A percentile compares a stretch with the other conserved stretches of the same genome.
Conservation (phyloP, 805 yeast genomes). For the Myxozyma monticola region DNA sequence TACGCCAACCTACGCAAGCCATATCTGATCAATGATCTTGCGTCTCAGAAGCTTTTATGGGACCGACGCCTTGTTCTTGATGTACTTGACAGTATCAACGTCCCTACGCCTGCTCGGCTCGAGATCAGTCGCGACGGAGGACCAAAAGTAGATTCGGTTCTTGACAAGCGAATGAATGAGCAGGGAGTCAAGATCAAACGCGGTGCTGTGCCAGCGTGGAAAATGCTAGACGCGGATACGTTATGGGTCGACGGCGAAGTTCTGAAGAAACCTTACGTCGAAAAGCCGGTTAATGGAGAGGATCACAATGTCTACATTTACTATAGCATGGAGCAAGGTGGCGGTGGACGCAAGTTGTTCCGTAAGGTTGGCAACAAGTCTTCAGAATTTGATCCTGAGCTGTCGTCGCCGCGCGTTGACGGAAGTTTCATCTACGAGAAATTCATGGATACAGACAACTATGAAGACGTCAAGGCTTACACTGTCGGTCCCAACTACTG, state of each 20-base stretch:
- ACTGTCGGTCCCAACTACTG: constrained; percentile 90
- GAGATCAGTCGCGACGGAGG: constrained; percentile 97
- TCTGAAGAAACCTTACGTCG: constrained; percentile 89
- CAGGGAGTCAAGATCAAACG: constrained; percentile 57
- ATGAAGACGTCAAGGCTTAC: constrained; percentile 97
- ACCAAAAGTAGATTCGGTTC: constrained; percentile 72
- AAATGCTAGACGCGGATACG: constrained; percentile 82
- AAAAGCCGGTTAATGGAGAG: constrained; percentile 98
- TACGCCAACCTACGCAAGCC: constrained; percentile 91
- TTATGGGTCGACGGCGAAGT: constrained; percentile 69
- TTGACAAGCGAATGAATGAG: constrained; percentile 57
- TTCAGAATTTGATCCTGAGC: constrained; percentile 87
- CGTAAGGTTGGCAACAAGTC: constrained; percentile 96
- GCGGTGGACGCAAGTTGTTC: constrained; percentile 94
- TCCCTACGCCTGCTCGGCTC: constrained; percentile 84
- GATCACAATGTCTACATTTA: constrained; percentile 95
- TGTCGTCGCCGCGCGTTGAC: constrained; percentile 72
- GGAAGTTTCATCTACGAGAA: constrained; percentile 92
- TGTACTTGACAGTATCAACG: constrained; percentile 75
- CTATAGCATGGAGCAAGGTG: constrained; percentile 85
- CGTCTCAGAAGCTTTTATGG: constrained; percentile 94
- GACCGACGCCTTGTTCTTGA: constrained; percentile 86
- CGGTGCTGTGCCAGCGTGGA: constrained; percentile 57
- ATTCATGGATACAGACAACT: constrained; percentile 97
- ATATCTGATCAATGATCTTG: constrained; percentile 79